Base-by-base conservation (phyloP, 768 basidiomycete genomes). In the Kwoniella europaea region DNA sequence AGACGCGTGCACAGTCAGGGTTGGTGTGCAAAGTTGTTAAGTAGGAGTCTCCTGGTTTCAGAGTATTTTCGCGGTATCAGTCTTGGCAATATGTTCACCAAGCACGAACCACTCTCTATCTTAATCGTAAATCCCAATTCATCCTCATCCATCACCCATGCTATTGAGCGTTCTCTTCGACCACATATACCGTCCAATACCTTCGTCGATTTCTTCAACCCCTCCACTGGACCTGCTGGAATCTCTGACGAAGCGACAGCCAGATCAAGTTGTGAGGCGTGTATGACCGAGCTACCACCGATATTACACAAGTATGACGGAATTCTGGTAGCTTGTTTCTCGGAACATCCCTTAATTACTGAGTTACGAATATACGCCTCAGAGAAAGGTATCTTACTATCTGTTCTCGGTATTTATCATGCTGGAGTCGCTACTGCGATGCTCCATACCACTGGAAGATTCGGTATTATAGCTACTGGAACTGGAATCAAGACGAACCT, bases 81-180 rank as follows among this genome's bases (percentile, higher is more conserved):
- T 35, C 35, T 35, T 35, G 35, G 35, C 35, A 50, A 50, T 15
- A 50, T 50, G 46, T 15, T 18, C 18, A 50, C 46, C 12, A 18
- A 50, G 18, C 18, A 13, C 12, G 18, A 18, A 18, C 4, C 46
- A 50, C 5, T 53, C 16, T 55, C 52, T 16, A 29, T 77, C 41
- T 67, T 77, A 5, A 55, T 77, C 13, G 57, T 77, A 52, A 77
- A 77, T 55, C 76, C 76, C 4, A 77, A 77, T 57, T 75, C 76
- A 2, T 77, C 76, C 35, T 52, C 22, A 15, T 74, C 73, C 27
- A 73, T 77, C 63, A 77, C 76, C 24, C 16, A 46, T 18, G 74
- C 76, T 24, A 58, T 77, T 20, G 43, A 46, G 18, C 35, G 41
- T 7, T 54, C 72, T n/a, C 63, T 77, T 42, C 15, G n/a, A 22